Base-by-base conservation (phyloP, 202 grass and related monocot genomes). In the Zizania palustris region DNA sequence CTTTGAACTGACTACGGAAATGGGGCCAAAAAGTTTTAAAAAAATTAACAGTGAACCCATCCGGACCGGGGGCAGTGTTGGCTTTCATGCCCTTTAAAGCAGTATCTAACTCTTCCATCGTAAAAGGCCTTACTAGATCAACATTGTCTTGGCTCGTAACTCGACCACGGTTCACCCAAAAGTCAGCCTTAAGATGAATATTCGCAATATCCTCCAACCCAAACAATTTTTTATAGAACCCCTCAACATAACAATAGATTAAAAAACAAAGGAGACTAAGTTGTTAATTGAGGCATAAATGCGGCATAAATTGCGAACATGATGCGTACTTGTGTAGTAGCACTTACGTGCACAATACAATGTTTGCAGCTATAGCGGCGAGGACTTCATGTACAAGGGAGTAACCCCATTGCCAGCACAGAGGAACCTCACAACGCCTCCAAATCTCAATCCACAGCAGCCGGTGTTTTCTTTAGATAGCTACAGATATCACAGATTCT, bases 381-480 rank as follows among this genome's bases (percentile, higher is more conserved):
- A 88, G 55, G 82, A 82, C 72, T 88, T 85, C 39, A 76, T 80
- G 74, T 90, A 92, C 77, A 85, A 86, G 69, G 84, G 71, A 62
- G 84, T 88, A 7, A 45, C 73, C n/a, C 91, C 96, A 15, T 85
- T 95, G 5, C 85, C 89, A 36, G 89, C 89, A 22, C 96, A 99
- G 60, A 81, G 85, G 72, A 96, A 80, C 75, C 81, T 96, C 48
- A 63, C 87, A 13, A 87, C 88, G 10, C 91, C 91, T 12, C 91
- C 87, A 8, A 90, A 82, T 39, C 86, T 87, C 64, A 85, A 89
- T 56, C 96, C 92, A 5, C 89, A 95, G 63, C 87, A 81, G 78
- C 87, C 89, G 1, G 73, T 81, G 43, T 87, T 75, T 19, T 71
- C 83, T 71, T 74, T 73, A 16, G 81, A 87, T 15, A 90, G 59